Percentiles rank a stretch among this genome's conserved stretches.
phyloP scores from a whole-genome alignment of 495 filamentous ascomycete species.

The Echria macrotheca region DNA sequence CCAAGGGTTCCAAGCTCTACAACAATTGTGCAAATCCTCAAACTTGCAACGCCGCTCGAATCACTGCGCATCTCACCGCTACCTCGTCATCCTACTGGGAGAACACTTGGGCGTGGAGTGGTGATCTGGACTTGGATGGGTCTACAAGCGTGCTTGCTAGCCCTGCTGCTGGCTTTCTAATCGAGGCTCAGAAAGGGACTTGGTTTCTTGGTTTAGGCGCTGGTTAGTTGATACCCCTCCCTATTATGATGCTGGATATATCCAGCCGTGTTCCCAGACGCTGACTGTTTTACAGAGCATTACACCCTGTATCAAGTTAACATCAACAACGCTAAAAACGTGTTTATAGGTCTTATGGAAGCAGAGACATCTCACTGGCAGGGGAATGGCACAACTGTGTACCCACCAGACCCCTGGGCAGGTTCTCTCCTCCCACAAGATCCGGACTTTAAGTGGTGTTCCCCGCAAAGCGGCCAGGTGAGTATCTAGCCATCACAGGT shows the following conservation, averaged over 20 bases:
- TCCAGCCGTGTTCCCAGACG: too few species aligned
- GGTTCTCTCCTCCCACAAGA: slow-evolving; percentile 27
- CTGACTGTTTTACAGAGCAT: too few species aligned
- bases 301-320: slow-evolving; percentile 47
- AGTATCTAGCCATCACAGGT: too few species aligned
- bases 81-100: not conserved
- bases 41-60: not conserved
- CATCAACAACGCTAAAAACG: slow-evolving; percentile 41
- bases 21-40: not conserved
- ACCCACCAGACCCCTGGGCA: slow-evolving; percentile 42
- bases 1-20: slow-evolving; percentile 9
- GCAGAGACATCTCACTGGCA: slow-evolving; percentile 43
- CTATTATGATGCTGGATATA: too few species aligned
- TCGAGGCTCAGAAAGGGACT: not conserved
- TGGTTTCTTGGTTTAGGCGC: not conserved
- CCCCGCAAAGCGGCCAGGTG: slow-evolving; percentile 28
- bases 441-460: slow-evolving; percentile 43
- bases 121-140: not conserved
- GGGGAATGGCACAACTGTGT: slow-evolving; percentile 34
- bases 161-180: not conserved
- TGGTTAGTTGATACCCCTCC: not conserved
- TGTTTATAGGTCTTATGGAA: slow-evolving; percentile 41
- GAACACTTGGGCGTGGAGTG: not conserved
- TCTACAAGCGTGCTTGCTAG: not conserved
- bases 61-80: not conserved